Evolutionary conservation across 2,329 filamentous ascomycete genomes (phyloP).

Genomic region (Talaromyces sp.): DNA sequence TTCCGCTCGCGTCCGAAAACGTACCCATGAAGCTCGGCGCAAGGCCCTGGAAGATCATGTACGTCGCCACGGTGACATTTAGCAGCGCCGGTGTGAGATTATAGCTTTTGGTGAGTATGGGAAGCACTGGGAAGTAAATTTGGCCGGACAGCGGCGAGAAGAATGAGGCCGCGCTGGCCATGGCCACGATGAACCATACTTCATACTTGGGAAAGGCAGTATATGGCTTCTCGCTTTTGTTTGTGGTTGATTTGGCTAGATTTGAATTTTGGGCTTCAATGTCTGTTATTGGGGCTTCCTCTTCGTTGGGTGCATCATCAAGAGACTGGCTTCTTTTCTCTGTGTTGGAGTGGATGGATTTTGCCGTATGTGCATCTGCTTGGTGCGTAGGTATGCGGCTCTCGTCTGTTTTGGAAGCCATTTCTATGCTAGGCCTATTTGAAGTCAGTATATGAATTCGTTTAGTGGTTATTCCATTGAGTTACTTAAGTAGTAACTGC

Average conservation of each 20-base stretch:
- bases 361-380: neutral
- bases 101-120: constrained; percentile 17
- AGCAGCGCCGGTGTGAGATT: constrained; percentile 4
- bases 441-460: neutral
- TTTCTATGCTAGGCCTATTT: neutral
- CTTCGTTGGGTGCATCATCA: neutral
- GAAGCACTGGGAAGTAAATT: constrained; percentile 35
- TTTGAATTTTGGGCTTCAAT: neutral
- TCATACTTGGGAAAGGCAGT: constrained; percentile 25
- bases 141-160: constrained; percentile 37
- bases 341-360: neutral
- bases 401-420: neutral
- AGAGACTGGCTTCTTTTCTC: neutral
- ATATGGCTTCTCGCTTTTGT: constrained; percentile 11
- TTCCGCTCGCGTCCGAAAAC: constrained; percentile 55
- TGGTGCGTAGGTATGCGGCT: neutral
- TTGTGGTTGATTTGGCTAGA: constrained; percentile 2
- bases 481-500: too few species aligned
- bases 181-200: constrained; percentile 31
- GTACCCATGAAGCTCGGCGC: constrained; percentile 57
- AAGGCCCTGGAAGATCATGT: constrained; percentile 53
- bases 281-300: neutral
- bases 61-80: constrained; percentile 13
- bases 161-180: constrained; percentile 35
- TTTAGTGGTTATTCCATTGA: too few species aligned